Conservation (phyloP, 23 red algal species). For the Gracilaria domingensis region DNA sequence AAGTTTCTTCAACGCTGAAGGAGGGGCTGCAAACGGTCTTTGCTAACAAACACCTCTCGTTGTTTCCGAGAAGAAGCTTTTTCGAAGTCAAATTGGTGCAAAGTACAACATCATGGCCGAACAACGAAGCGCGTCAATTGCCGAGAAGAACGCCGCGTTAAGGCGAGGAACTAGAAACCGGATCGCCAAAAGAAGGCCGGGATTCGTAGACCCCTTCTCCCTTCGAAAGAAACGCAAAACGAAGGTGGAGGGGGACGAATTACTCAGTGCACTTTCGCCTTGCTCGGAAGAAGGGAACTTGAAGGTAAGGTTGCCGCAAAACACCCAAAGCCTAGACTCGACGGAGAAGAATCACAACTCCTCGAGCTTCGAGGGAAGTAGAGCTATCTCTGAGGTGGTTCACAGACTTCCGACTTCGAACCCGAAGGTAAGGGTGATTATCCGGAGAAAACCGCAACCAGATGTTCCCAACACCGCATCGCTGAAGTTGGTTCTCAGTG, state of each 20-base stretch:
- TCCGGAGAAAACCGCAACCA: not conserved
- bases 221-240: slow-evolving; percentile 47
- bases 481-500: not conserved
- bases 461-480: not conserved
- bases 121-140: not conserved
- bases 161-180: slow-evolving; percentile 35
- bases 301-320: not conserved
- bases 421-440: slow-evolving; percentile 24
- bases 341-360: not conserved
- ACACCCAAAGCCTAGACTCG: not conserved
- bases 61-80: not conserved
- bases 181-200: slow-evolving; percentile 48
- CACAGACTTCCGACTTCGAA: slow-evolving; percentile 22
- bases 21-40: not conserved
- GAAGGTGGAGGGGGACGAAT: slow-evolving; percentile 27
- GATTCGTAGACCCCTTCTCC: slow-evolving; percentile 53
- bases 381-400: not conserved
- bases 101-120: slow-evolving; percentile 3
- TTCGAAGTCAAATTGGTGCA: not conserved
- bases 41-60: not conserved
- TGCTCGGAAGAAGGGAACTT: slow-evolving; percentile 29
- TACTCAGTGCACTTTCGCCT: slow-evolving; percentile 30
- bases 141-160: slow-evolving; percentile 9
- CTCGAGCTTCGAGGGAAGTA: not conserved
- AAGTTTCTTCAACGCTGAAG: not conserved